A percentile compares a stretch with the other conserved stretches of the same genome.
These are phyloP conservation scores for Podospora fimiseda DNA, from an alignment of 495 filamentous ascomycete genomes.

Conservation along the genomic window DNA sequence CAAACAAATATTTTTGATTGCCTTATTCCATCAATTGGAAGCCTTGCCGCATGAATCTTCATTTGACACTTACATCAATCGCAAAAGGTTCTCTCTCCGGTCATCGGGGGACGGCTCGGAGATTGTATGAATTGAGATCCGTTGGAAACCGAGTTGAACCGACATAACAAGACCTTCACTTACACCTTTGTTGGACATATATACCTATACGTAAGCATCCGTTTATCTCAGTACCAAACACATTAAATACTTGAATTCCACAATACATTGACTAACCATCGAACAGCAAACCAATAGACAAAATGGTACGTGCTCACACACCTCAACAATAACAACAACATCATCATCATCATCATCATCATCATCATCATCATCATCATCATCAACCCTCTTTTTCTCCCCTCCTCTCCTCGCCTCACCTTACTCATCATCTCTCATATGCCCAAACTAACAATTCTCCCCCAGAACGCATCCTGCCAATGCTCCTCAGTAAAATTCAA, in stretches of 20 bases:
- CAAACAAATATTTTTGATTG: not conserved
- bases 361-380: too few relatives aligned
- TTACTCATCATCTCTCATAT: not conserved
- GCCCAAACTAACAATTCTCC: not conserved
- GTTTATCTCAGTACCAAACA: not conserved
- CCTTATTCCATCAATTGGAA: not conserved
- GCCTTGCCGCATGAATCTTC: not conserved
- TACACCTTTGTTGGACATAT: not conserved
- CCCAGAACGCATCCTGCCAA: constrained; percentile 55
- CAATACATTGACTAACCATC: too few relatives aligned
- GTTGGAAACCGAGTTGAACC: not conserved
- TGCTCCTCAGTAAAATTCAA: constrained; percentile 57
- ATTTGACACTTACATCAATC: too few relatives aligned
- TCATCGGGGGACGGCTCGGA: not conserved
- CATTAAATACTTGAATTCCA: not conserved
- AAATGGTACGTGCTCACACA: too few relatives aligned
- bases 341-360: too few relatives aligned
- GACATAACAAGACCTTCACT: not conserved
- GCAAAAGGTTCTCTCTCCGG: too few relatives aligned
- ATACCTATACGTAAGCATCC: not conserved
- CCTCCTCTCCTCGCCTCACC: not conserved
- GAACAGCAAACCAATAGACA: too few relatives aligned
- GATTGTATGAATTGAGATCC: not conserved
- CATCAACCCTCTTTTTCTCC: not conserved
- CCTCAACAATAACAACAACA: too few relatives aligned